Evolutionary conservation across 768 basidiomycete species (phyloP), one percentile per base, ranked within the genome.

Genomic region (Suillus spraguei): DNA sequence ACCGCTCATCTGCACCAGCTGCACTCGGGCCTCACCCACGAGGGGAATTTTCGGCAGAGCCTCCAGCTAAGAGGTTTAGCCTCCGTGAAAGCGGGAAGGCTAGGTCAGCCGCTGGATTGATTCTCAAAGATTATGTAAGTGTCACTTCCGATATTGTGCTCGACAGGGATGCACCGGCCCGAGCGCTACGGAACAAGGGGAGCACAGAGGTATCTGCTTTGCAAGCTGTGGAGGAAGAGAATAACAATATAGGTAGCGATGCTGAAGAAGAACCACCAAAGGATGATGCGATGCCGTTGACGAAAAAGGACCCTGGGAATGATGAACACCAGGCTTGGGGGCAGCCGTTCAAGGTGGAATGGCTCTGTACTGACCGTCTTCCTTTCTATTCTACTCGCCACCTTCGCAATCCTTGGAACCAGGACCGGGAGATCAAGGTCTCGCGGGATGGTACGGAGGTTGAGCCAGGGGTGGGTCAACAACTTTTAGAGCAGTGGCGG

Each of bases 371-470:
- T 0, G 78, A 84, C 14, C 81, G 83, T 3, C 73, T 98, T 3
- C 87, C 93, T 0, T 98, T 98, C 75, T 76, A 81, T 65, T 85
- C 85, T 52, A 90, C 90, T 39, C 83, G 88, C 33, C 90, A 94
- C 71, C 75, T 97, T 59, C 87, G 92, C 47, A 99, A 98, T 72
- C 89, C 90, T 3, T 98, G 95, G 95, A 98, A 98, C 68, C 86
- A 93, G 67, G 92, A 91, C 63, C 79, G 86, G 58, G 88, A 92
- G 70, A 82, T 92, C 52, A 91, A 92, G 78, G 86, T 92, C 9
- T 94, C 92, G 14, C 81, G 92, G 55, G 94, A 96, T 72, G 96
- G 96, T 20, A 97, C 95, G 1, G 96, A 98, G 72, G 73, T 99
- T 22, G 96, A 98, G 72, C 94, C 95, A 3, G 70, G 70, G 1